These are phyloP conservation scores for Alternaria triticina DNA, from an alignment of 2,329 filamentous ascomycete species.

Conservation along the genomic window DNA sequence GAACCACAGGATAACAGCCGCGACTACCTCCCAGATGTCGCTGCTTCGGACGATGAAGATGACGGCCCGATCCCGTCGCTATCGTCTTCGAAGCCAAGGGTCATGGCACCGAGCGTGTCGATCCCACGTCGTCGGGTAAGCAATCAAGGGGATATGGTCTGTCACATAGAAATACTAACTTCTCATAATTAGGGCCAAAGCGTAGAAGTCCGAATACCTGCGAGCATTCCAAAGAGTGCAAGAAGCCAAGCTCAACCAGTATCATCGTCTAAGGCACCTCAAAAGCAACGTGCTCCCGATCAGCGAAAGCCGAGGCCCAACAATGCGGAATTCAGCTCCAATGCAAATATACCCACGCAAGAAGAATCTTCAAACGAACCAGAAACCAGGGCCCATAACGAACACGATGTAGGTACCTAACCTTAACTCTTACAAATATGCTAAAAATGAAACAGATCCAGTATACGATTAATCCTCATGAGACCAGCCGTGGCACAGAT, in stretches of 20 bases:
- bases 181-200: not conserved
- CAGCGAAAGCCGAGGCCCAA: rapidly evolving
- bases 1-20: rapidly evolving
- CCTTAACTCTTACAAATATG: no score
- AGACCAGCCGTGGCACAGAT: no score
- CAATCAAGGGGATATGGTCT: not conserved
- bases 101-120: not conserved
- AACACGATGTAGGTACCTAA: no score
- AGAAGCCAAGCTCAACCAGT: rapidly evolving
- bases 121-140: not conserved
- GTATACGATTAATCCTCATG: no score
- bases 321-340: rapidly evolving
- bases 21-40: not conserved
- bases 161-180: not conserved
- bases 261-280: no score
- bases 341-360: rapidly evolving
- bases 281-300: no score
- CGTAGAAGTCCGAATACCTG: not conserved
- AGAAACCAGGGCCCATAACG: no score
- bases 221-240: not conserved
- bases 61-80: not conserved
- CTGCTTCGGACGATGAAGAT: not conserved
- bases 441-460: no score
- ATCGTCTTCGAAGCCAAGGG: rapidly evolving
- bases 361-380: rapidly evolving